Evolutionary conservation across 306 rosid genomes (phyloP).

Genomic region (Morella rubra): DNA sequence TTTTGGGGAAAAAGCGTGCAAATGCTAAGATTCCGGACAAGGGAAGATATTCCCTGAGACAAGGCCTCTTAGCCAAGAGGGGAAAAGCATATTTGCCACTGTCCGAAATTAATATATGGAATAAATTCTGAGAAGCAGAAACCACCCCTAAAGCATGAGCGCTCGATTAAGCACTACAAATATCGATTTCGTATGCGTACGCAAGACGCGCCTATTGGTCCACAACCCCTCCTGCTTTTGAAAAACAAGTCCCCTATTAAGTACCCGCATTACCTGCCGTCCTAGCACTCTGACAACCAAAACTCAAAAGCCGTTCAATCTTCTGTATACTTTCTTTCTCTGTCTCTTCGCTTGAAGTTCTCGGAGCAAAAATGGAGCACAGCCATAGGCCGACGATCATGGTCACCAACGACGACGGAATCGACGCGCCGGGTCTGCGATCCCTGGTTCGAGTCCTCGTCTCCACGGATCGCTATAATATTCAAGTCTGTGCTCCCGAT

Average conservation of each 20-base stretch:
- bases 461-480: conserved; percentile 49
- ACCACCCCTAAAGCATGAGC: too few species aligned
- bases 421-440: conserved; percentile 84
- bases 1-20: too few species aligned
- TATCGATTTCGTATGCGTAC: neutral
- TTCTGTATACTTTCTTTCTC: neutral
- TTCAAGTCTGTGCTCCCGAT: conserved; percentile 89
- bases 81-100: too few species aligned
- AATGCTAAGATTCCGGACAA: too few species aligned
- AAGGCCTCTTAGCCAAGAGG: too few species aligned
- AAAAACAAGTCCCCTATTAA: too few species aligned
- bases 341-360: neutral
- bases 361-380: conserved; percentile 45
- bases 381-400: conserved; percentile 48
- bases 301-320: neutral
- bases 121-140: too few species aligned
- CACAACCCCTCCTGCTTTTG: neutral
- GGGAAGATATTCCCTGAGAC: too few species aligned
- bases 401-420: conserved; percentile 95
- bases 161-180: too few species aligned
- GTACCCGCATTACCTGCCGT: too few species aligned
- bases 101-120: too few species aligned
- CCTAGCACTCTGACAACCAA: too few species aligned
- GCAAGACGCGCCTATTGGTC: conserved; percentile 1
- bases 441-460: conserved; percentile 76